Evolutionary conservation across 208 protist species (phyloP), one percentile per base, ranked within the genome.

Genomic region (Wallacemonas sp.): DNA sequence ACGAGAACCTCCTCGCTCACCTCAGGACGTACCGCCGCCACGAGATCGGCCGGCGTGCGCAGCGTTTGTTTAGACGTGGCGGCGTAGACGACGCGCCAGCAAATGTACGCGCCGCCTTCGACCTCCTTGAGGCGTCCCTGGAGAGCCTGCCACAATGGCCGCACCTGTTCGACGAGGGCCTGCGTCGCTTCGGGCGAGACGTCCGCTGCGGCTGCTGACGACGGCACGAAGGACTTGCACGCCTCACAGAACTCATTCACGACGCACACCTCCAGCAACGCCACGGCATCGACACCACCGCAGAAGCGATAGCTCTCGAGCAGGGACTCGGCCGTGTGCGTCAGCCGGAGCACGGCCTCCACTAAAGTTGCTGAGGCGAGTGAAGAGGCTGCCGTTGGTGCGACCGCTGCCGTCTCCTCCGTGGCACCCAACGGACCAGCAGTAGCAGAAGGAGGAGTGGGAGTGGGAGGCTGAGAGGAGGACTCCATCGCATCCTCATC

Each of bases 71-170:
- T 73, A 1, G 80, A 68, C 19, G 65, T 65, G 47, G 67, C 77
- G 11, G 83, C 82, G 69, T 93, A 93, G 30, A 76, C 52, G 2
- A 93, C 67, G 11, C 83, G 74, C 87, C 90, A 95, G 17, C 61
- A 67, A 12, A 90, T 39, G 38, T 54, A 69, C 60, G 65, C 57
- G 4, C 52, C 14, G 55, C 49, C 30, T 56, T 70, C 24, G 46
- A 72, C 55, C 8, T 71, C 67, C 4, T 12, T n/a, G 23, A 83
- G 21, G 9, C 58, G 48, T 56, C 55, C 21, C 17, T 61, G 8
- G 33, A 81, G 24, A 44, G 19, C 27, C 17, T 39, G 16, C 52
- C 52, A 58, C 52, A 58, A 27, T 17, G 52, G 52, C 52, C 19
- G 14, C 6, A 21, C 47, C 43, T 1, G 8, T 12, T 5, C 57